Evolutionary conservation across 2,329 filamentous ascomycete species (phyloP).

Genomic region (Chaetomium sp.): DNA sequence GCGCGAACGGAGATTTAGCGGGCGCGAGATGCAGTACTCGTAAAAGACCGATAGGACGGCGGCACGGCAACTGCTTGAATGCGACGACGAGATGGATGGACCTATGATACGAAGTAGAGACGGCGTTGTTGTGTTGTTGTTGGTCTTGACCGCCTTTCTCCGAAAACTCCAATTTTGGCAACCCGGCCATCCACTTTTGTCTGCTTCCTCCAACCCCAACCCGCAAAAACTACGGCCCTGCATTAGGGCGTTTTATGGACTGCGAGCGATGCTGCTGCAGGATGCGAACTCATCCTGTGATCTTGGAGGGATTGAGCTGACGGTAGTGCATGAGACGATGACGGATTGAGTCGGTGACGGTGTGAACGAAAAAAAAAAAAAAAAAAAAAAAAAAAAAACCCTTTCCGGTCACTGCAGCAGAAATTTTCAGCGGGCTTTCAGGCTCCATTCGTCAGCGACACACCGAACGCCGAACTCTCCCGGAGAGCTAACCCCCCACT

Average conservation of each 20-base stretch:
- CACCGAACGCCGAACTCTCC: no score
- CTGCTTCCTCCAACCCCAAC: slow-evolving; percentile 15
- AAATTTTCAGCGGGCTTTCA: neutral
- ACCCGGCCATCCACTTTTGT: neutral
- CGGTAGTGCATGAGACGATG: slow-evolving; percentile 10
- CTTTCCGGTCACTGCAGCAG: slow-evolving; percentile 13
- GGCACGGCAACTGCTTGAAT: neutral
- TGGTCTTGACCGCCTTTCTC: slow-evolving; percentile 21
- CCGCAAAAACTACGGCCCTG: neutral
- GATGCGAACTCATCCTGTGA: slow-evolving; percentile 2
- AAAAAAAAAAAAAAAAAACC: slow-evolving; percentile 3
- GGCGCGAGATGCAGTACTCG: neutral
- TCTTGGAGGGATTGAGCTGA: neutral
- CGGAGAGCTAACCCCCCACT: no score
- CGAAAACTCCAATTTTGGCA: neutral
- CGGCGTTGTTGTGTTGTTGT: neutral
- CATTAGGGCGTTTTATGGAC: no score
- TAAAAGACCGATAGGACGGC: neutral
- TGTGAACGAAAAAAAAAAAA: slow-evolving; percentile 5
- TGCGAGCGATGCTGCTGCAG: neutral
- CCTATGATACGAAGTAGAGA: no score
- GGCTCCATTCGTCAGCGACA: no score
- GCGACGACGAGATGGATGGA: no score
- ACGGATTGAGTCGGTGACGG: slow-evolving; percentile 11
- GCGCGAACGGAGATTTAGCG: slow-evolving; percentile 1